phyloP scores from a whole-genome alignment of 805 yeast species.

The Candida awuae region DNA sequence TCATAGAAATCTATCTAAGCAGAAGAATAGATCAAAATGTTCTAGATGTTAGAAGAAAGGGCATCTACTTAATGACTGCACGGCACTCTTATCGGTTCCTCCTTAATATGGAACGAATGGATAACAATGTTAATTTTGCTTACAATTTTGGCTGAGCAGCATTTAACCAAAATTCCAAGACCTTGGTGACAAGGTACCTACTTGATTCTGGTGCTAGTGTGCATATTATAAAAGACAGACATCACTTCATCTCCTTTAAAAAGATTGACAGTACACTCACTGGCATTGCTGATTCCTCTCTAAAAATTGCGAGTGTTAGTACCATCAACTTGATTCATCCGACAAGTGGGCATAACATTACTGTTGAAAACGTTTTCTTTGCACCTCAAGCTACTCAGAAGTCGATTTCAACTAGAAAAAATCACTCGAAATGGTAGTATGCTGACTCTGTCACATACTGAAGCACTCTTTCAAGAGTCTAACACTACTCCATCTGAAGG shows the following conservation, averaged over 20 bases:
- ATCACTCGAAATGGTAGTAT: background rate
- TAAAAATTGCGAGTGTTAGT: background rate
- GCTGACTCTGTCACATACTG: background rate
- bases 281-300: constrained; percentile 1
- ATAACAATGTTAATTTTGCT: background rate
- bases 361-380: background rate
- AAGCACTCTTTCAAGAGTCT: background rate
- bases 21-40: too few species aligned
- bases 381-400: constrained; percentile 1
- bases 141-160: background rate
- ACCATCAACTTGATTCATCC: background rate
- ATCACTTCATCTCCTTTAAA: background rate
- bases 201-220: constrained; percentile 1
- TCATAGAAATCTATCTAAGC: too few species aligned
- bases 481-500: too few species aligned
- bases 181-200: background rate
- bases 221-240: background rate
- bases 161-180: background rate
- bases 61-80: background rate
- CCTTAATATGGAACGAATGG: too few species aligned
- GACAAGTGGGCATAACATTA: constrained; percentile 3
- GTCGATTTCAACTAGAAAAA: background rate
- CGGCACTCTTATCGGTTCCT: constrained; percentile 1
- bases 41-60: background rate
- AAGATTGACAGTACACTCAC: background rate